Base-by-base conservation (phyloP, 352 stramenopile species). In the Saprolegnia diclina region DNA sequence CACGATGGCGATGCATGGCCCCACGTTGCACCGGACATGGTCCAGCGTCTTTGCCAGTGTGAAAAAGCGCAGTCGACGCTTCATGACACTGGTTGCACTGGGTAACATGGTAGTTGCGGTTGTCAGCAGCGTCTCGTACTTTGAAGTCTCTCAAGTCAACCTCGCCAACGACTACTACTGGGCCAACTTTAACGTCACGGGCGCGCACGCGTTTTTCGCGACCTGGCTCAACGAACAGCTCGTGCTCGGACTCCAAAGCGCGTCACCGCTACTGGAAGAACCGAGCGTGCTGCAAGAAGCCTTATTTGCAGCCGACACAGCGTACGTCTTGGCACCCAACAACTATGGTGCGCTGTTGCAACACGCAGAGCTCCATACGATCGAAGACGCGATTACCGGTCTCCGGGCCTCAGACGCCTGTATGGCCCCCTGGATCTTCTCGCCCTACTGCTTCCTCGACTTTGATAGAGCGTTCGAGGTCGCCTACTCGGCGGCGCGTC, bases 371-470 rank as follows among this genome's bases (percentile, higher is more conserved):
- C 57, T 65, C n/a, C 7, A 52, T 13, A 52, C 40, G 21, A 52
- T 65, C 35, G 21, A 65, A 38, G 40, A 13, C 10, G 13, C 24
- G 1, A 52, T 65, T 24, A 4, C 11, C 22, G 57, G 57, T 1
- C 57, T 65, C 11, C 57, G 57, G 45, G 18, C 40, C 18, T 53
- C 57, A 21, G 57, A 65, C 45, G 29, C 57, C 18, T 65, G 57
- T 21, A 18, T 24, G 13, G 61, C 24, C 10, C 61, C 61, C 7
- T 67, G 61, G 61, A 67, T 67, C 32, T 67, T 56, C 40, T 55
- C 61, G 24, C 61, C 32, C 18, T 67, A 67, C n/a, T 67, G 61
- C 48, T 67, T 32, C 18, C 21, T 67, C 16, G 61, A 67, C 19
- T 67, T 67, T 7, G n/a, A 67, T 18, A 38, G 32, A 29, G 7